These are phyloP conservation scores for Tetrahymena thermophila DNA, from an alignment of 73 alveolate species.

Conservation along the genomic window DNA sequence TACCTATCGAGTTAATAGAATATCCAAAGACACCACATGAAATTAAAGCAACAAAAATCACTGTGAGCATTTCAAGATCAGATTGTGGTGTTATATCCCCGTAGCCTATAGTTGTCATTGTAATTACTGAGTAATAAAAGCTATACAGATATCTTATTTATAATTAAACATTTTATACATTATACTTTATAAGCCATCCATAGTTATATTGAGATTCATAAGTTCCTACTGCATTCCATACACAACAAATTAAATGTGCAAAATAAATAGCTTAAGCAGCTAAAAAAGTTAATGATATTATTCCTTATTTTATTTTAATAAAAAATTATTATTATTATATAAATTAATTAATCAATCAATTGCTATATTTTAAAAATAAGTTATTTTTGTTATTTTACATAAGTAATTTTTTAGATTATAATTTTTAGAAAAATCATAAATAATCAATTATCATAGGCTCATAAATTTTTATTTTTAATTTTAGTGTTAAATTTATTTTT, in stretches of 20 bases:
- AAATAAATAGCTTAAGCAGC: not conserved
- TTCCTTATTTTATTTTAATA: not conserved
- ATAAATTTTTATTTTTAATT: no score
- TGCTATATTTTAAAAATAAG: no score
- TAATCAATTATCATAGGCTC: no score
- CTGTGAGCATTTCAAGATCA: not conserved
- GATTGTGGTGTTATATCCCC: not conserved
- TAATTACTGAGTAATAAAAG: not conserved
- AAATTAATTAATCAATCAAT: no score
- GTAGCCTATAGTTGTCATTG: not conserved
- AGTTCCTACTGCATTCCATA: not conserved
- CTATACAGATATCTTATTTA: not conserved
- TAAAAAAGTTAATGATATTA: not conserved
- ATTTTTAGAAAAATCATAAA: no score
- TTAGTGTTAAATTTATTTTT: no score
- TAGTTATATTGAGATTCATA: not conserved
- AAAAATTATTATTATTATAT: no score
- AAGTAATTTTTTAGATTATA: no score
- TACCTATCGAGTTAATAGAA: not conserved
- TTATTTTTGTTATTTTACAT: no score
- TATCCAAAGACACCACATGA: not conserved
- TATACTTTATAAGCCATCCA: not conserved
- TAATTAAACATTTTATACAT: not conserved
- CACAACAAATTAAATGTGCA: not conserved
- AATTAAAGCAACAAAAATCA: not conserved